A percentile compares a stretch with the other conserved stretches of the same genome.
Evolutionary conservation across 2,329 filamentous ascomycete species (phyloP).

Genomic region (Sphaceloma murrayae): DNA sequence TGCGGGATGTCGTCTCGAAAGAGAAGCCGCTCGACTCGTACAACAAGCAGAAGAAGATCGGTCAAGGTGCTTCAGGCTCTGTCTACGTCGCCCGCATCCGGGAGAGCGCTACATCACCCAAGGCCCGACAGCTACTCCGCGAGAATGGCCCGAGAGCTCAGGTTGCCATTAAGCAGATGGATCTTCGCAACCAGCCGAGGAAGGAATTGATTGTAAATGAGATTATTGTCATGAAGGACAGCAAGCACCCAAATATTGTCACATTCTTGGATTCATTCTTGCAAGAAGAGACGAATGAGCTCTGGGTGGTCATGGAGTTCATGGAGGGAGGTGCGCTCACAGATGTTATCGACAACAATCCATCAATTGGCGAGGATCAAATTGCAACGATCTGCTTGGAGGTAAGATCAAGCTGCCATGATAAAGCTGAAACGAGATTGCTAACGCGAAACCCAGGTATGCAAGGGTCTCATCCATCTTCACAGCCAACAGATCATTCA

Average conservation of each 20-base stretch:
- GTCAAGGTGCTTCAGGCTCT: conserved; percentile 92
- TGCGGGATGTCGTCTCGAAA: conserved; percentile 90
- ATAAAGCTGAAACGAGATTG: not conserved
- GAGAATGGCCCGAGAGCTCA: conserved; percentile 73
- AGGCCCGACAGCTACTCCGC: conserved; percentile 68
- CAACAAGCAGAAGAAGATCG: conserved; percentile 99
- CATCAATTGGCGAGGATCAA: conserved; percentile 86
- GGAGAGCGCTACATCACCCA: conserved; percentile 69
- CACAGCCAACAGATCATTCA: conserved; percentile 97
- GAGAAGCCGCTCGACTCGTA: conserved; percentile 92
- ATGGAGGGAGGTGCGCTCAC: conserved; percentile 98
- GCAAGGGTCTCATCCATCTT: conserved; percentile 85
- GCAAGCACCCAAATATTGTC: conserved; percentile 95
- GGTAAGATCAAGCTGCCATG: no score
- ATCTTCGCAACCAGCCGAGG: conserved; percentile 88
- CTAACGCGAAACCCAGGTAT: conserved; percentile 53
- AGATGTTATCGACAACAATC: conserved; percentile 97
- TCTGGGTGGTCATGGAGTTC: conserved; percentile 99
- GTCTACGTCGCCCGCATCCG: conserved; percentile 97
- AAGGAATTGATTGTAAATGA: conserved; percentile 99
- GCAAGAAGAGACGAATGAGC: conserved; percentile 83
- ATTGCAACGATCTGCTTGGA: conserved; percentile 95
- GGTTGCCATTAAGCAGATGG: conserved; percentile 99
- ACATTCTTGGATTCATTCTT: conserved; percentile 97
- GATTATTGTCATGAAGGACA: conserved; percentile 99